These are phyloP conservation scores for Wallacemonas sp. DNA, from an alignment of 208 protist genomes.

Conservation along the genomic window DNA sequence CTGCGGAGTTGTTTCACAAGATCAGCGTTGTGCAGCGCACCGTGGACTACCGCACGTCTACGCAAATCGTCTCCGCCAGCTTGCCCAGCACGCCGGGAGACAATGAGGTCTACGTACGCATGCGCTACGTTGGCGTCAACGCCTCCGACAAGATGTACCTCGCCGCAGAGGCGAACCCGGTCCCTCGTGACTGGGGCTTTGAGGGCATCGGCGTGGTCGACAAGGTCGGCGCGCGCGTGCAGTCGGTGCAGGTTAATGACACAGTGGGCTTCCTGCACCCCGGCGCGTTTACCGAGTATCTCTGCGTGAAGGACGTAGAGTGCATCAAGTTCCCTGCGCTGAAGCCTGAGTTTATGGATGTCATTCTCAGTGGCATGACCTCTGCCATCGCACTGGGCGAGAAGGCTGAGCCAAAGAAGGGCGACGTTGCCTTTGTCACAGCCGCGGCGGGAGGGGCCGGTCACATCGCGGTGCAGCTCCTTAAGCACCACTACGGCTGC, in stretches of 20 bases:
- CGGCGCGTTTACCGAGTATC: constrained; percentile 59
- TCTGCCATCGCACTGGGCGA: constrained; percentile 71
- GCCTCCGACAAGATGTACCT: constrained; percentile 73
- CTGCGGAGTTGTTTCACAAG: constrained; percentile 14
- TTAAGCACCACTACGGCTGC: constrained; percentile 80
- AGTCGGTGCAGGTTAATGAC: constrained; percentile 35
- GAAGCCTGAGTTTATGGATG: constrained; percentile 35
- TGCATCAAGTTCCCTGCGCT: constrained; percentile 35
- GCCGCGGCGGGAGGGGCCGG: constrained; percentile 88
- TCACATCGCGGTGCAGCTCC: constrained; percentile 84
- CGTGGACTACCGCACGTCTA: constrained; percentile 33
- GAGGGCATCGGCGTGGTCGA: constrained; percentile 68
- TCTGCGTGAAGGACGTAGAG: constrained; percentile 16
- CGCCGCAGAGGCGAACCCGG: constrained; percentile 33
- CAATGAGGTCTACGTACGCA: constrained; percentile 42
- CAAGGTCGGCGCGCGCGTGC: constrained; percentile 35
- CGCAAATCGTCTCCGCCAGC: constrained; percentile 8
- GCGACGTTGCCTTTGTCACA: constrained; percentile 73
- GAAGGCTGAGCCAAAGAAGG: constrained; percentile 23
- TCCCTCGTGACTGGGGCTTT: constrained; percentile 77
- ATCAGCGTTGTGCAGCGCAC: constrained; percentile 23
- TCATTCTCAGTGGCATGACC: constrained; percentile 64
- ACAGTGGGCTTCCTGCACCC: constrained; percentile 36
- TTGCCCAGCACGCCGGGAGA: constrained; percentile 14
- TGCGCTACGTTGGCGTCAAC: constrained; percentile 67